Conservation (phyloP, 2,329 filamentous ascomycete genomes). For the Epicoccum nigrum region DNA sequence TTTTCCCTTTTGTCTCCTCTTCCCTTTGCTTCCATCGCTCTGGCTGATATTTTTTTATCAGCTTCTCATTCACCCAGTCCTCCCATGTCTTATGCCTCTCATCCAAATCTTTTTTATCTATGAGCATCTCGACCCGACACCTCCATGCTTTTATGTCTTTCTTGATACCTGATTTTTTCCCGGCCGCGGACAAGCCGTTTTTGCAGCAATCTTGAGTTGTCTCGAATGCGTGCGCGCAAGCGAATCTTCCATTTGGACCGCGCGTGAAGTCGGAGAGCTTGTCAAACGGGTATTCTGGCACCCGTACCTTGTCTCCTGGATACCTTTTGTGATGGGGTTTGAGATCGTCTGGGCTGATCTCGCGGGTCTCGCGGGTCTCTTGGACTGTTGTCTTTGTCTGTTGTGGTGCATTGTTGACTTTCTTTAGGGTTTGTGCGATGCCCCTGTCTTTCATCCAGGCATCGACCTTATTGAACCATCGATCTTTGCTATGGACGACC, state of each 20-base stretch:
- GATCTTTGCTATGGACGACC: neutral
- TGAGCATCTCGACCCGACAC: neutral
- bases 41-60: constrained; percentile 1
- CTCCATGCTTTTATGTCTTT: neutral
- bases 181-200: neutral
- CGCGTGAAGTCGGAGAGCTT: neutral
- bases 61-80: neutral
- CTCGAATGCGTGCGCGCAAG: neutral
- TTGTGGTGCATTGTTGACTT: too few species aligned
- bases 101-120: neutral
- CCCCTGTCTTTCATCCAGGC: neutral
- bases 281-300: constrained; percentile 2
- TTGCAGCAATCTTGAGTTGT: too few species aligned
- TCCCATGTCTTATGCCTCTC: constrained; percentile 8
- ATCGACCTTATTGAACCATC: neutral
- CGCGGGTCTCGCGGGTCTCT: too few species aligned
- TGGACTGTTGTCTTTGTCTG: too few species aligned
- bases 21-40: neutral
- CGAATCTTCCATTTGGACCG: neutral
- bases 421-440: neutral
- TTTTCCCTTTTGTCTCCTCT: neutral
- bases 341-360: too few species aligned
- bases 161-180: neutral
- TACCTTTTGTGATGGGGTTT: neutral
- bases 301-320: neutral